Base-by-base conservation (phyloP, 208 protist genomes). In the Borovskyia barvae region DNA sequence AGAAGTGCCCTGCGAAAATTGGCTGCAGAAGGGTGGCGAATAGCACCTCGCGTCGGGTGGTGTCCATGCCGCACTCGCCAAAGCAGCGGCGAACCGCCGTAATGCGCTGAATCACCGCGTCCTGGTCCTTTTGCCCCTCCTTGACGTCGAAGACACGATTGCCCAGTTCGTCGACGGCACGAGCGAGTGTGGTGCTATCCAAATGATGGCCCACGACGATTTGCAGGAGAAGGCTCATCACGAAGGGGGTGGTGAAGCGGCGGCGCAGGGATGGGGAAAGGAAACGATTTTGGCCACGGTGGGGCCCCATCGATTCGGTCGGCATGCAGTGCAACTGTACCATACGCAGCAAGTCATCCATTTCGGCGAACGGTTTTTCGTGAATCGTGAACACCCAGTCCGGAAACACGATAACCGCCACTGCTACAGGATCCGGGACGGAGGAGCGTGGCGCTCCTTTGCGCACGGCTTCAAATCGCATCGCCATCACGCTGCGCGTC, bases 361-460 rank as follows among this genome's bases (percentile, higher is more conserved):
- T 77, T 68, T 95, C 89, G 22, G 80, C 75, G 61, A 95, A 95
- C 2, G 89, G 85, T 43, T 88, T 67, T 39, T 92, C 78, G 66
- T 95, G 89, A 9, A 95, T 73, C 15, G 85, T 95, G 59, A 95
- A 77, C 45, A 95, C 78, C 85, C 85, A 95, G 32, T 91, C 78
- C 9, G 60, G 51, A 48, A 92, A 95, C 22, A 85, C 62, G n/a
- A 95, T 68, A 24, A 90, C 66, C 6, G 76, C 80, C 12, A 95
- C 75, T 6, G 80, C 28, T 12, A 92, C 74, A 5, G 77, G 60
- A 5, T 85, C 69, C 1, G 82, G 64, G 24, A 85, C 71, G 12
- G 68, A 72, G 45, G 69, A 52, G n/a, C 67, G 70, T 25, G 82
- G 72, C 9, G 68, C 57, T 4, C 58, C 66, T 2, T 25, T n/a